These are phyloP conservation scores for Eimeria brunetti DNA, from an alignment of 169 alveolate genomes.

Conservation along the genomic window DNA sequence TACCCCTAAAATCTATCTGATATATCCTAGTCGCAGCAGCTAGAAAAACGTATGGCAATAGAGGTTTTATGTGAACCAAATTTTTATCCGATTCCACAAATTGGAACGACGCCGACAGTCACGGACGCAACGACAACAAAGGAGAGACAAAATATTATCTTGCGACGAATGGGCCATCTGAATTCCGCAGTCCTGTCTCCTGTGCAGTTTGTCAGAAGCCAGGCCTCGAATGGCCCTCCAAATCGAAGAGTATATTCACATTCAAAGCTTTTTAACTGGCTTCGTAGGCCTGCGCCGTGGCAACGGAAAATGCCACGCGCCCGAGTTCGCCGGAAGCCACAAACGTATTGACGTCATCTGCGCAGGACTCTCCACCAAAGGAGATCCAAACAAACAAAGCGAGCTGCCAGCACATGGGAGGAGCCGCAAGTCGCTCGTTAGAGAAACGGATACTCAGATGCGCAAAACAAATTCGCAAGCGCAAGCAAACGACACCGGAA, in stretches of 20 bases:
- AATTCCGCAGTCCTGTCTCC: background rate
- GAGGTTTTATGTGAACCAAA: background rate
- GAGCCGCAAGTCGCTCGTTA: background rate
- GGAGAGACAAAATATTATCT: background rate
- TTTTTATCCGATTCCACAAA: background rate
- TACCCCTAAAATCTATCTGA: background rate
- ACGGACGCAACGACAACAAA: background rate
- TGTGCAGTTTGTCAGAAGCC: constrained; percentile 20
- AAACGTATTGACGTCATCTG: background rate
- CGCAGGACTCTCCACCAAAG: background rate
- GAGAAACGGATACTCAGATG: background rate
- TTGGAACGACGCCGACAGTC: background rate
- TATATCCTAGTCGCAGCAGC: background rate
- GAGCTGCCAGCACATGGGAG: background rate
- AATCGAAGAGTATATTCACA: background rate
- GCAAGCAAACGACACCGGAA: background rate
- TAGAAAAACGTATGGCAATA: background rate
- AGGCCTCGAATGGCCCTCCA: background rate
- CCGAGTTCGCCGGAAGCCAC: constrained; percentile 35
- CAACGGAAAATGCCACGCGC: constrained; percentile 62
- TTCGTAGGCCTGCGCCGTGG: constrained; percentile 43
- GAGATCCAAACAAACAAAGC: background rate
- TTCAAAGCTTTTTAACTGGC: constrained; percentile 14
- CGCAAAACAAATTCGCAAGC: background rate
- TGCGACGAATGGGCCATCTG: background rate